Base-by-base conservation (phyloP, 192 early-diverging fungal genomes). In the Linnemannia exigua region DNA sequence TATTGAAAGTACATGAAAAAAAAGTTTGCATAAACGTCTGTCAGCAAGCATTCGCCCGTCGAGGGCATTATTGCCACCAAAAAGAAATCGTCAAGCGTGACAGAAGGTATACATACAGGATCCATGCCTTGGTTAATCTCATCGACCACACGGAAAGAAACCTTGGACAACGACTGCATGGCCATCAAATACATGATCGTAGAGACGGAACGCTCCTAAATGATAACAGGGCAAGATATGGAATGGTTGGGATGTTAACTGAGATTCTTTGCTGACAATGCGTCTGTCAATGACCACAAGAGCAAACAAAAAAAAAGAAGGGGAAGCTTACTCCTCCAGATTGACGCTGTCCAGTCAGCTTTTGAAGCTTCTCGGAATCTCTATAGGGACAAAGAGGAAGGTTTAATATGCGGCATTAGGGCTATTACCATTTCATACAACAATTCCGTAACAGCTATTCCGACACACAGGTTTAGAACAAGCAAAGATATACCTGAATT, bases 121-220 rank as follows among this genome's bases (percentile, higher is more conserved):
- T 99, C 99, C 99, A 99, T 99, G 68, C 99, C 99, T 85, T 99
- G 99, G 85, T 99, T 99, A 76, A 99, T 99, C 88, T 99, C 99
- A 90, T 99, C 99, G 17, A 99, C 99, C 0, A 99, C 96, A 70
- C 99, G 94, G 94, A 99, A 99, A 22, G 99, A 98, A 14, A 96
- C 92, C 68, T 90, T 91, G 8, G 97, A 95, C 47, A 99, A 88
- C 17, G 89, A 82, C 92, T 99, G 99, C 71, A 99, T 91, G 20
- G 99, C 91, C 93, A 98, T 97, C 72, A 99, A 87, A 80, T 99
- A 99, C 77, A 98, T 88, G 67, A 99, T 99, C 1, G 99, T 99
- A 6, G 97, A 96, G 31, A 99, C 98, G 1, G 97, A 94, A 15
- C 98, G 93, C 80, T 99, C 98, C 92, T 94, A 84, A 11, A 61